These are phyloP conservation scores for Chlamydomonas eustigma DNA, from an alignment of 139 green algal species.

Conservation along the genomic window DNA sequence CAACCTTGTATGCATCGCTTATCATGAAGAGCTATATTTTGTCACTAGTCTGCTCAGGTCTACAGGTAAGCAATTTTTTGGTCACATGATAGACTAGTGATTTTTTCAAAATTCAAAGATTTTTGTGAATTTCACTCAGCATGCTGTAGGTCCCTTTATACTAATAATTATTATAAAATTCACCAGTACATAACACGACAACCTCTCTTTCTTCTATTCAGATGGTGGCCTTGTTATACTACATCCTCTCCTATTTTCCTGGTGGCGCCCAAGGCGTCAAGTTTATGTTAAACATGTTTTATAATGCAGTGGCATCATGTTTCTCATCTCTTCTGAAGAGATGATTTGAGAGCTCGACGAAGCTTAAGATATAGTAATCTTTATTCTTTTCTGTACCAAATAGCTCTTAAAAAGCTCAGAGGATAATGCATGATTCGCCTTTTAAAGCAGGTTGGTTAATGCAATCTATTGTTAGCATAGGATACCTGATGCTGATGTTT, in stretches of 20 bases:
- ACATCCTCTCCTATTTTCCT: conserved; percentile 88
- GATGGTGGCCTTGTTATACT: conserved; percentile 87
- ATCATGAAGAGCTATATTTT: conserved; percentile 87
- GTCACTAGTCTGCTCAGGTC: conserved; percentile 66
- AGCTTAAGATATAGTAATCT: too few relatives aligned
- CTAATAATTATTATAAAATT: not conserved
- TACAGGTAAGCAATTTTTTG: conserved; percentile 49
- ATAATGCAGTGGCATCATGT: conserved; percentile 30
- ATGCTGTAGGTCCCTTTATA: not conserved
- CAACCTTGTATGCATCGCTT: conserved; percentile 82
- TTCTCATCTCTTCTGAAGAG: conserved; percentile 12
- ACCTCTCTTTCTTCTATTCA: too few relatives aligned
- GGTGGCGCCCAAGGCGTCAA: conserved; percentile 72
- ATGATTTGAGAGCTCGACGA: too few relatives aligned
- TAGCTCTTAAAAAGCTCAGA: too few relatives aligned
- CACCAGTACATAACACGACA: too few relatives aligned
- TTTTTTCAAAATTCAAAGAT: not conserved
- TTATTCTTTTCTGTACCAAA: too few relatives aligned
- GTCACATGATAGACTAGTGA: too few relatives aligned
- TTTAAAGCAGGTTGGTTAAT: too few relatives aligned
- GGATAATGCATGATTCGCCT: too few relatives aligned
- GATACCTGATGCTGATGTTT: too few relatives aligned
- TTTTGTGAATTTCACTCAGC: not conserved
- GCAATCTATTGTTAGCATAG: too few relatives aligned
- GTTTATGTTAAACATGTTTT: conserved; percentile 52